phyloP scores from a whole-genome alignment of 2,329 filamentous ascomycete species.

The Pyrenophora teres region DNA sequence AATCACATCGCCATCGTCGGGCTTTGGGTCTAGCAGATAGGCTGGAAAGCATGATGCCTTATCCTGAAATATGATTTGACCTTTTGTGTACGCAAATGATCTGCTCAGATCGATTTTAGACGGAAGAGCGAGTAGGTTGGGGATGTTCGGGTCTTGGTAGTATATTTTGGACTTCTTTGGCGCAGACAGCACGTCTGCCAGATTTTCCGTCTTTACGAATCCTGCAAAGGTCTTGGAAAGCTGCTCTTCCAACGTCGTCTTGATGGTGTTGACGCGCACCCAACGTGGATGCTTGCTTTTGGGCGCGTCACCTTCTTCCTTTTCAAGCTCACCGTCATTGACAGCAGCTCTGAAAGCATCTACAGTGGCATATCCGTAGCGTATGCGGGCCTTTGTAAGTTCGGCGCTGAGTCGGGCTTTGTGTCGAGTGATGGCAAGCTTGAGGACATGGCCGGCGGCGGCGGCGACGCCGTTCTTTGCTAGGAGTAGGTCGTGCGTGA shows the following conservation, averaged over 20 bases:
- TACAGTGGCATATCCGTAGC: slow-evolving; percentile 70
- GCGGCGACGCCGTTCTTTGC: slow-evolving; percentile 82
- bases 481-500: slow-evolving; percentile 85
- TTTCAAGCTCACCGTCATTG: slow-evolving; percentile 48
- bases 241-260: slow-evolving; percentile 71
- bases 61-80: slow-evolving; percentile 87
- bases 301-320: slow-evolving; percentile 47
- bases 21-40: slow-evolving; percentile 74
- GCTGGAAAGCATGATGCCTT: slow-evolving; percentile 98
- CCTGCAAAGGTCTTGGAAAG: slow-evolving; percentile 73
- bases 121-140: slow-evolving; percentile 79
- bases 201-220: slow-evolving; percentile 61
- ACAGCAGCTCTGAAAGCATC: slow-evolving; percentile 67
- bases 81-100: slow-evolving; percentile 72
- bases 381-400: slow-evolving; percentile 77
- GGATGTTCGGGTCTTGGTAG: slow-evolving; percentile 79
- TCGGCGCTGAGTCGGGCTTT: slow-evolving; percentile 81
- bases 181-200: slow-evolving; percentile 61
- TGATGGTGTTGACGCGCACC: slow-evolving; percentile 84
- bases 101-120: slow-evolving; percentile 73
- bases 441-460: slow-evolving; percentile 76
- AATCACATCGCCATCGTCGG: slow-evolving; percentile 75
- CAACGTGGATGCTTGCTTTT: slow-evolving; percentile 75
- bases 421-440: slow-evolving; percentile 76
- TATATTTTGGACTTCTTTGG: slow-evolving; percentile 56